These are phyloP conservation scores for Suhomyces sp. DNA, from an alignment of 805 yeast species.

Conservation along the genomic window DNA sequence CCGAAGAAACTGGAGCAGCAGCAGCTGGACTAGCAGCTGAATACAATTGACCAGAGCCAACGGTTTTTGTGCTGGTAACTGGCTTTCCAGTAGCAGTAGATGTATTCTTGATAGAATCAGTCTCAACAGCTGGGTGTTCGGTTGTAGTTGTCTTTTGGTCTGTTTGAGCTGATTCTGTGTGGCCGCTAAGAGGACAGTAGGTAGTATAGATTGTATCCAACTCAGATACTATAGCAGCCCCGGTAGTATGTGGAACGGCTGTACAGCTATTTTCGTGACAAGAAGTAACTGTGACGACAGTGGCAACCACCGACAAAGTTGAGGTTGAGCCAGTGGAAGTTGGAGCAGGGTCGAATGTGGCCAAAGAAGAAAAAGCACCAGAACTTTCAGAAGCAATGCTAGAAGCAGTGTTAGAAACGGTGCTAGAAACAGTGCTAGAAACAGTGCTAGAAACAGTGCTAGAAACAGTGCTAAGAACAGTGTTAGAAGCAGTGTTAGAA, in stretches of 20 bases:
- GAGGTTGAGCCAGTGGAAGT: conserved; percentile 4
- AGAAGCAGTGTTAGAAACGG: background rate
- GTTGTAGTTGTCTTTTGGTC: background rate
- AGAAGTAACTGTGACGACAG: conserved; percentile 30
- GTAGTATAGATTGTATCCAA: conserved; percentile 11
- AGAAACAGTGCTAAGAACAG: background rate
- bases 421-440: background rate
- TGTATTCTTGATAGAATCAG: background rate
- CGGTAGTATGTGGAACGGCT: conserved; percentile 24
- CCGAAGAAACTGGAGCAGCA: background rate
- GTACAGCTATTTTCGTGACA: conserved; percentile 31
- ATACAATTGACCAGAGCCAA: background rate
- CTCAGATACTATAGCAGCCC: conserved; percentile 35
- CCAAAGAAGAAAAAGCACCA: background rate
- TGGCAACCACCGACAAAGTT: conserved; percentile 7
- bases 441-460: background rate
- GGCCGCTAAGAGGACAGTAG: conserved; percentile 5
- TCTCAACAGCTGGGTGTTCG: background rate
- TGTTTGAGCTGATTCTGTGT: conserved; percentile 19
- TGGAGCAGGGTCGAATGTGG: background rate
- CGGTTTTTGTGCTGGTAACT: background rate
- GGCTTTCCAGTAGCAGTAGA: background rate
- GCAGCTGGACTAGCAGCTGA: conserved; percentile 2
- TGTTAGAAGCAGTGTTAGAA: background rate
- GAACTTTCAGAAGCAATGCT: background rate